phyloP scores from a whole-genome alignment of 495 filamentous ascomycete genomes.

The Penicillium macrosclerotiorum region DNA sequence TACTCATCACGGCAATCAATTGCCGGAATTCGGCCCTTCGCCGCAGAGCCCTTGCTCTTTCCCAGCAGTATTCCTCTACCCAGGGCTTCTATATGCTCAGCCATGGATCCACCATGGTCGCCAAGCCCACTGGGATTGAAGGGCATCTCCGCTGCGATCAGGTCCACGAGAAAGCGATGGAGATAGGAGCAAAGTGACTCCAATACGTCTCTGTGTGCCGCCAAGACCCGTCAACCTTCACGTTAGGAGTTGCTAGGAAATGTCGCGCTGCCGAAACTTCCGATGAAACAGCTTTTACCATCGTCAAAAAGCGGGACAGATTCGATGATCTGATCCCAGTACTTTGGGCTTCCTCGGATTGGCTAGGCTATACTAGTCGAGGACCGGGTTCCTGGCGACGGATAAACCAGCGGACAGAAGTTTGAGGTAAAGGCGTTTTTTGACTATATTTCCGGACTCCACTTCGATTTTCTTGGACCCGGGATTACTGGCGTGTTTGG shows the following conservation, averaged over 20 bases:
- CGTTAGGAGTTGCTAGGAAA: neutral
- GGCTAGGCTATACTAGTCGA: too few relatives aligned
- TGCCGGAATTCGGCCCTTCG: too few relatives aligned
- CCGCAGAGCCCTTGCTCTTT: too few relatives aligned
- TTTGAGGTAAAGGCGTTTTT: neutral
- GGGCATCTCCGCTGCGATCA: neutral
- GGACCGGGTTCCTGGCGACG: neutral
- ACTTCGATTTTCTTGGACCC: too few relatives aligned
- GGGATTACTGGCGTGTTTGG: too few relatives aligned
- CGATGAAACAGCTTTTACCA: neutral
- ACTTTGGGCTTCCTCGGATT: too few relatives aligned
- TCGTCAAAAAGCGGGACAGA: neutral
- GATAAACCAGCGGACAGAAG: too few relatives aligned
- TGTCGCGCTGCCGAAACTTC: neutral
- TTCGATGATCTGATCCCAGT: too few relatives aligned
- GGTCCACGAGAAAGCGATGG: neutral
- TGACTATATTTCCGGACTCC: neutral
- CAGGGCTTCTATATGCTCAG: too few relatives aligned
- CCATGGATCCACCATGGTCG: neutral
- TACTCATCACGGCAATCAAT: too few relatives aligned
- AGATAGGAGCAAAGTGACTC: neutral
- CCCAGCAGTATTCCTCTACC: too few relatives aligned
- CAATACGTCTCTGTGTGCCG: neutral
- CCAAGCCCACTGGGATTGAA: neutral
- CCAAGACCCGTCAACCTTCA: neutral